A percentile compares a stretch with the other conserved stretches of the same genome.
phyloP scores from a whole-genome alignment of 2,329 filamentous ascomycete genomes.

The Hortaea werneckii region DNA sequence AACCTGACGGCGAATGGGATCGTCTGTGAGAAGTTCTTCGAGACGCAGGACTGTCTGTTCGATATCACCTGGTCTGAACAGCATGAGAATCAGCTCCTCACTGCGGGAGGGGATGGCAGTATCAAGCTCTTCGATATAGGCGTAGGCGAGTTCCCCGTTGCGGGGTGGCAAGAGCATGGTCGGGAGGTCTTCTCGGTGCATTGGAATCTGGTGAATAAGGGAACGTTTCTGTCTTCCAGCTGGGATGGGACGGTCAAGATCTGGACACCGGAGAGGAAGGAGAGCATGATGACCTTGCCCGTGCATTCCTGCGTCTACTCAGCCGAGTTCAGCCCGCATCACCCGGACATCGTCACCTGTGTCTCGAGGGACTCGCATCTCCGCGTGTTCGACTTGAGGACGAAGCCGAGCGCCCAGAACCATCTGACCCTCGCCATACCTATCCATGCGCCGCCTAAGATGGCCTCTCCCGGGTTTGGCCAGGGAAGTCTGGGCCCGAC shows the following conservation, averaged over 20 bases:
- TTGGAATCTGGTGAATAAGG: conserved; percentile 88
- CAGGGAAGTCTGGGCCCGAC: conserved; percentile 47
- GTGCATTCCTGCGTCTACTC: conserved; percentile 92
- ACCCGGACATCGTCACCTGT: conserved; percentile 72
- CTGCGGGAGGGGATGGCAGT: conserved; percentile 84
- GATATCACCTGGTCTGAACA: conserved; percentile 92
- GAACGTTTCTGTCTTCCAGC: conserved; percentile 79
- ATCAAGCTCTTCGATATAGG: conserved; percentile 87
- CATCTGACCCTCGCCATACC: conserved; percentile 76
- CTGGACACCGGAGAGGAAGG: conserved; percentile 64
- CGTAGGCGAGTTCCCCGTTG: conserved; percentile 73
- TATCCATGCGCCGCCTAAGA: conserved; percentile 59
- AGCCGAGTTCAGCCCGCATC: conserved; percentile 81
- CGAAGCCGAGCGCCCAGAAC: conserved; percentile 74
- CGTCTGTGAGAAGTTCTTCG: conserved; percentile 77
- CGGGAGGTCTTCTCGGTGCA: conserved; percentile 85
- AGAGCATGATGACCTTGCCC: conserved; percentile 72
- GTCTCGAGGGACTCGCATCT: conserved; percentile 84
- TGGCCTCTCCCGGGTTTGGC: conserved; percentile 35
- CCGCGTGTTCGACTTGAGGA: conserved; percentile 83
- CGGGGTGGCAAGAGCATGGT: conserved; percentile 87
- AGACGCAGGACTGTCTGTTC: conserved; percentile 94
- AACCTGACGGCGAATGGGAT: conserved; percentile 76
- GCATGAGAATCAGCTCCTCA: conserved; percentile 87
- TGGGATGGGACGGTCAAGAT: conserved; percentile 97